Percentiles rank a stretch among this genome's conserved stretches.
Conservation (phyloP, 2,329 filamentous ascomycete species). For the Emergomyces africanus region DNA sequence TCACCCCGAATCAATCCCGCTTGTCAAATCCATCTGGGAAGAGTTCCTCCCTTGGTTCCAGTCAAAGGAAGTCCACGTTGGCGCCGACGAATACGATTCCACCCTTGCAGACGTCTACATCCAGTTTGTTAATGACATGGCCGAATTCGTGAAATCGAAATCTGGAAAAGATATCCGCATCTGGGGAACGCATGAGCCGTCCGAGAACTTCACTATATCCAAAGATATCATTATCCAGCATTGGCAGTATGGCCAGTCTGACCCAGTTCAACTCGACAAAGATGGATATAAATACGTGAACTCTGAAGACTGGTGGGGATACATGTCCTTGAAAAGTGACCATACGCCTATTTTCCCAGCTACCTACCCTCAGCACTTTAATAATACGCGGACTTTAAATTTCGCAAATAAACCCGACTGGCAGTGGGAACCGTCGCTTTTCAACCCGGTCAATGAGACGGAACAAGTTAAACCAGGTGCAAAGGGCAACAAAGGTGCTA, state of each 20-base stretch:
- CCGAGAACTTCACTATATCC: constrained; percentile 26
- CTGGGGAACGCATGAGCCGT: constrained; percentile 44
- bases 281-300: constrained; percentile 41
- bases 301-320: constrained; percentile 43
- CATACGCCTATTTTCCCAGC: constrained; percentile 38
- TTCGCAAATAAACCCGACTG: constrained; percentile 35
- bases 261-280: constrained; percentile 34
- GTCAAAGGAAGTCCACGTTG: constrained; percentile 39
- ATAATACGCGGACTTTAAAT: constrained; percentile 36
- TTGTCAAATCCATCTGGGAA: constrained; percentile 41
- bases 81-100: constrained; percentile 39
- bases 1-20: constrained; percentile 41
- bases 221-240: constrained; percentile 41
- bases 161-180: constrained; percentile 38
- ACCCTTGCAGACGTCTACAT: constrained; percentile 35
- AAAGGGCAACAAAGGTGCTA: constrained; percentile 35
- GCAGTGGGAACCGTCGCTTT: constrained; percentile 38
- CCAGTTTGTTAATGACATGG: constrained; percentile 38
- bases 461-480: constrained; percentile 34
- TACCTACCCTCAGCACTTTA: constrained; percentile 35
- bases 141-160: constrained; percentile 31
- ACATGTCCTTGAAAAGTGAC: constrained; percentile 44
- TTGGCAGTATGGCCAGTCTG: constrained; percentile 43
- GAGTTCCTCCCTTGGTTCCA: constrained; percentile 41
- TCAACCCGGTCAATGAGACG: constrained; percentile 36